These are phyloP conservation scores for Pinus albicaulis DNA, from an alignment of 75 land plant genomes.

Conservation along the genomic window DNA sequence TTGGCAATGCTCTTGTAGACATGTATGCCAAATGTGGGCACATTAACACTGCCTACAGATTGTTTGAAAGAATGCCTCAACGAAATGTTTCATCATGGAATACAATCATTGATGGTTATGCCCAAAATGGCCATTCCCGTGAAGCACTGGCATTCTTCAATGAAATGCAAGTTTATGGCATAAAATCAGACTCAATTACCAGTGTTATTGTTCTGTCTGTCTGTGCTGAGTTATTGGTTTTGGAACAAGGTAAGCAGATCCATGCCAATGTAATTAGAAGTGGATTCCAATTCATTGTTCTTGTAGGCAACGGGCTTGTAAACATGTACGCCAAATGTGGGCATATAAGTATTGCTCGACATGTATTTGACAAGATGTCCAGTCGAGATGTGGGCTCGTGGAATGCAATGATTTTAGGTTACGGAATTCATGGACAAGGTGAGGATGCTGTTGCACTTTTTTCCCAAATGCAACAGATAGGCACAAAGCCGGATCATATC, in stretches of 20 bases:
- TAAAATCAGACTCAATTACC: slow-evolving; percentile 27
- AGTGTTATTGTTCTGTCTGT: slow-evolving; percentile 41
- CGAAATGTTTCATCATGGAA: slow-evolving; percentile 45
- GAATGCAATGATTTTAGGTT: slow-evolving; percentile 36
- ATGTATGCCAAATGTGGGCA: slow-evolving; percentile 54
- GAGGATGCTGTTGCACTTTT: slow-evolving; percentile 23
- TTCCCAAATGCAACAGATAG: slow-evolving; percentile 26
- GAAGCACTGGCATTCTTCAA: slow-evolving; percentile 35
- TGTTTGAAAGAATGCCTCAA: slow-evolving; percentile 20
- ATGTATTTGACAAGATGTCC: slow-evolving; percentile 25
- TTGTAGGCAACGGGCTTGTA: slow-evolving; percentile 32
- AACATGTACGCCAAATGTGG: slow-evolving; percentile 56
- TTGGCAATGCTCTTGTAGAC: slow-evolving; percentile 33
- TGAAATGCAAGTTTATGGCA: slow-evolving; percentile 20
- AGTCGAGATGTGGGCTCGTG: slow-evolving; percentile 36
- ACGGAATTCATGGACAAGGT: slow-evolving; percentile 43
- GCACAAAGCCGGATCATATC: slow-evolving; percentile 36
- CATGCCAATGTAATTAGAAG: slow-evolving; percentile 34
- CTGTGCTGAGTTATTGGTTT: slow-evolving; percentile 29
- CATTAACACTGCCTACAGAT: slow-evolving; percentile 20
- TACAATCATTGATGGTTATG: slow-evolving; percentile 39
- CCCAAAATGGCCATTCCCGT: slow-evolving; percentile 26
- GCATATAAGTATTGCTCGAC: slow-evolving; percentile 18
- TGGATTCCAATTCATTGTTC: slow-evolving; percentile 19
- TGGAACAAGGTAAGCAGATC: slow-evolving; percentile 52